Evolutionary conservation across 2,329 filamentous ascomycete species (phyloP).

Genomic region (Cladophialophora psammophila): DNA sequence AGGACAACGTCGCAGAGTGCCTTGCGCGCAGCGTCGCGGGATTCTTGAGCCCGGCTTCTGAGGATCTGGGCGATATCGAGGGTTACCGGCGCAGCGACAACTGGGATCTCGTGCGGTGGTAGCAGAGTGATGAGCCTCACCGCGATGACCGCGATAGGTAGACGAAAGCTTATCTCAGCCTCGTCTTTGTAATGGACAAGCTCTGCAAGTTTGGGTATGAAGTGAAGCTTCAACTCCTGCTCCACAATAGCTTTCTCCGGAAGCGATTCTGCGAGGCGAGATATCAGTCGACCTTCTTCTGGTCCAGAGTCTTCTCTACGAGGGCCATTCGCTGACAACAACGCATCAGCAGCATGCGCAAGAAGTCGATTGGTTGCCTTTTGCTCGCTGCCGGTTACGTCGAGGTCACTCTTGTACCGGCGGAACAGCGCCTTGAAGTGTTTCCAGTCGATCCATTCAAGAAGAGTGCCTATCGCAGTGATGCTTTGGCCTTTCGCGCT

Average conservation of each 20-base stretch:
- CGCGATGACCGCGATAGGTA: slow-evolving; percentile 86
- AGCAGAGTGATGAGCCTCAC: slow-evolving; percentile 86
- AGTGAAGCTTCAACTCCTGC: slow-evolving; percentile 74
- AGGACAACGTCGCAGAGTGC: slow-evolving; percentile 84
- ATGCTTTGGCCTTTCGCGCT: slow-evolving; percentile 87
- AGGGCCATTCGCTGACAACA: slow-evolving; percentile 63
- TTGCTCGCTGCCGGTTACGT: slow-evolving; percentile 63
- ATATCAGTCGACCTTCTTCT: slow-evolving; percentile 39
- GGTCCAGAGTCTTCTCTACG: slow-evolving; percentile 37
- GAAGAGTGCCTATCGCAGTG: slow-evolving; percentile 77
- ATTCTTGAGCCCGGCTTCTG: slow-evolving; percentile 84
- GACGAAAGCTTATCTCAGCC: slow-evolving; percentile 87
- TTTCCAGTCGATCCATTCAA: slow-evolving; percentile 82
- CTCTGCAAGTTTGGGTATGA: slow-evolving; percentile 79
- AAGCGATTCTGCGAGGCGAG: slow-evolving; percentile 67
- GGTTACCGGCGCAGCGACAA: slow-evolving; percentile 80
- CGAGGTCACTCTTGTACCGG: slow-evolving; percentile 83
- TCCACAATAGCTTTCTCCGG: slow-evolving; percentile 72
- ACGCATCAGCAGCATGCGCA: slow-evolving; percentile 78
- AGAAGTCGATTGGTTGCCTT: slow-evolving; percentile 86
- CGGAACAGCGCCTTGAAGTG: slow-evolving; percentile 86
- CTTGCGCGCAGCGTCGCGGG: slow-evolving; percentile 87
- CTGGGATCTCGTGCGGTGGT: slow-evolving; percentile 73
- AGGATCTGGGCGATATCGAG: slow-evolving; percentile 94
- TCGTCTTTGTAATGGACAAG: slow-evolving; percentile 96